Conservation (phyloP, 1,139 yeast species). For the Starmera stellimalicola region DNA sequence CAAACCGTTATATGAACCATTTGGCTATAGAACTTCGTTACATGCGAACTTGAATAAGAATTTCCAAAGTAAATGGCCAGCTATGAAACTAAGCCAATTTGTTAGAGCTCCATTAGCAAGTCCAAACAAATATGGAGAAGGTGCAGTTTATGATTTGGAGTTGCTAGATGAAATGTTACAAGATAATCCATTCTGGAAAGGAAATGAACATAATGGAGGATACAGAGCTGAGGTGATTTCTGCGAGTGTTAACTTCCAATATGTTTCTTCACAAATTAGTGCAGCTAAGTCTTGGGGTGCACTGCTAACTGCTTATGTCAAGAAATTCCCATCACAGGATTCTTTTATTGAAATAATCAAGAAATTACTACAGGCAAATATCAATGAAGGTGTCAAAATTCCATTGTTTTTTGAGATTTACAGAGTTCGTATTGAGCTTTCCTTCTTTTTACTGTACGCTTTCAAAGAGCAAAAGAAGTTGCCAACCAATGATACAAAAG, state of each 20-base stretch:
- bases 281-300: conserved; percentile 77
- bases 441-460: conserved; percentile 54
- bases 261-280: conserved; percentile 55
- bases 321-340: conserved; percentile 24
- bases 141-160: conserved; percentile 49
- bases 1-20: conserved; percentile 26
- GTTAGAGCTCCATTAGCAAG: conserved; percentile 36
- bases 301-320: conserved; percentile 53
- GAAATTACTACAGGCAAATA: conserved; percentile 41
- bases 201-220: conserved; percentile 22
- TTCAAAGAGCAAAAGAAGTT: conserved; percentile 23
- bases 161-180: conserved; percentile 54
- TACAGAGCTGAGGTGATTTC: conserved; percentile 43
- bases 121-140: conserved; percentile 40
- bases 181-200: conserved; percentile 39
- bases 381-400: conserved; percentile 43
- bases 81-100: conserved; percentile 42
- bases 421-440: conserved; percentile 56
- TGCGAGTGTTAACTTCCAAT: conserved; percentile 58
- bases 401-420: conserved; percentile 41
- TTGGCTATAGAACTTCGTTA: conserved; percentile 35
- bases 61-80: conserved; percentile 43
- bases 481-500: conserved; percentile 17
- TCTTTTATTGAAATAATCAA: conserved; percentile 37
- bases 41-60: conserved; percentile 34